Base-by-base conservation (phyloP, 106 monocot genomes). In the Apostasia ramifera region DNA sequence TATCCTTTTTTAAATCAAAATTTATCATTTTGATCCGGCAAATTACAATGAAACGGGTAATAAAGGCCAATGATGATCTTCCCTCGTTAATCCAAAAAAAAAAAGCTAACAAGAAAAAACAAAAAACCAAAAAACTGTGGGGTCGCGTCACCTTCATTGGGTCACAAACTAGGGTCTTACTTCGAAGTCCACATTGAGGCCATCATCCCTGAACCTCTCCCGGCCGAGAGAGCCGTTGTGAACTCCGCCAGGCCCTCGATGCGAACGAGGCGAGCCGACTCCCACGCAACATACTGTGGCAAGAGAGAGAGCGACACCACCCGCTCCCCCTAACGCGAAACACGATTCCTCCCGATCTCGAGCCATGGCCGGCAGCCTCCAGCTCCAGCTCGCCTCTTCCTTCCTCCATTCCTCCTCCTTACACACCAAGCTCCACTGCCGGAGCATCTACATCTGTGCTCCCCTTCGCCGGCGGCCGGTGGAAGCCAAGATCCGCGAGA, bases 401-500 rank as follows among this genome's bases (percentile, higher is more conserved):
- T 75, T 75, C 68, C 10, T 68, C 9, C 68, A 67, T 9, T 73
- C 73, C 65, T 44, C 54, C 52, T 53, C 77, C 55, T 38, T 58
- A n/a, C 51, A 66, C 66, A 4, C 37, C 56, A 64, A 12, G 9
- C 72, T 63, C 63, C 37, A 48, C 47, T 48, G 14, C 15, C 48
- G 48, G 15, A 47, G 40, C 65, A 26, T 26, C 37, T 1, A 15
- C 6, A 38, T 12, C 4, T 8, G 7, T 4, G 15, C 2, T 1
- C 65, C 65, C 48, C 5, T 63, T 0, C 48, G 43, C 48, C 47
- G 65, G n/a, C 26, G 48, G 4, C 65, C 26, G 46, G 40, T 60
- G 50, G 47, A 75, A 12, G 78, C 83, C n/a, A 90, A 86, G 83
- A 83, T 90, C 78, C 86, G 86, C 44, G 90, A 90, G 78, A 90